A percentile compares a stretch with the other conserved stretches of the same genome.
Conservation (phyloP, 805 yeast species). For the Candida qinlingensis region DNA sequence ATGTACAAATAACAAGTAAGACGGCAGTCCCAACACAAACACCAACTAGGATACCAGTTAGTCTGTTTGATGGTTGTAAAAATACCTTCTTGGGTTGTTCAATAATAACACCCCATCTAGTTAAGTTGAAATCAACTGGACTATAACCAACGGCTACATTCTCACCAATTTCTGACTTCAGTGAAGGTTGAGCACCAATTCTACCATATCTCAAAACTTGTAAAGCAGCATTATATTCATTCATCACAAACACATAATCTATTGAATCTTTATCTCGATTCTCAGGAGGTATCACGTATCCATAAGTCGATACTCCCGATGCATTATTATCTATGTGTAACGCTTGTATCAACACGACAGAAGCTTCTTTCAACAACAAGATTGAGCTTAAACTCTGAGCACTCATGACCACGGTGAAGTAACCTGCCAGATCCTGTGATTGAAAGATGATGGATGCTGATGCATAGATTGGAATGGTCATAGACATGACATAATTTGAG, state of each 20-base stretch:
- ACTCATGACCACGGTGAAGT: constrained; percentile 52
- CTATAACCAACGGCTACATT: constrained; percentile 55
- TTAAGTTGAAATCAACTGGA: constrained; percentile 36
- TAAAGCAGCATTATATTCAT: constrained; percentile 28
- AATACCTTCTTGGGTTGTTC: constrained; percentile 58
- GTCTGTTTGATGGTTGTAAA: constrained; percentile 53
- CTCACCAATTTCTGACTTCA: constrained; percentile 30
- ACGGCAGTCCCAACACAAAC: constrained; percentile 75
- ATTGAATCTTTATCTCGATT: constrained; percentile 12
- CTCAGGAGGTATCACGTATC: constrained; percentile 36
- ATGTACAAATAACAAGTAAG: constrained; percentile 66
- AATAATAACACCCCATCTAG: constrained; percentile 69
- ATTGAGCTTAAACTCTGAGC: constrained; percentile 39
- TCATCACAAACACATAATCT: constrained; percentile 23
- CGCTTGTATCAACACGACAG: constrained; percentile 22
- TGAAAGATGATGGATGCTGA: constrained; percentile 62
- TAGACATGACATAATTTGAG: constrained; percentile 52
- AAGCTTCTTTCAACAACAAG: constrained; percentile 33
- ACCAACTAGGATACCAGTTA: constrained; percentile 68
- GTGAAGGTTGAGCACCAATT: constrained; percentile 38
- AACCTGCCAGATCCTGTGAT: constrained; percentile 54
- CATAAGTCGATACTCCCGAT: constrained; percentile 29
- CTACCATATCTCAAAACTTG: constrained; percentile 31
- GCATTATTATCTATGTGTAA: constrained; percentile 19
- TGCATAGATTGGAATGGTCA: constrained; percentile 72